Base-by-base conservation (phyloP, 768 basidiomycete genomes). In the Termitomyces sp. region DNA sequence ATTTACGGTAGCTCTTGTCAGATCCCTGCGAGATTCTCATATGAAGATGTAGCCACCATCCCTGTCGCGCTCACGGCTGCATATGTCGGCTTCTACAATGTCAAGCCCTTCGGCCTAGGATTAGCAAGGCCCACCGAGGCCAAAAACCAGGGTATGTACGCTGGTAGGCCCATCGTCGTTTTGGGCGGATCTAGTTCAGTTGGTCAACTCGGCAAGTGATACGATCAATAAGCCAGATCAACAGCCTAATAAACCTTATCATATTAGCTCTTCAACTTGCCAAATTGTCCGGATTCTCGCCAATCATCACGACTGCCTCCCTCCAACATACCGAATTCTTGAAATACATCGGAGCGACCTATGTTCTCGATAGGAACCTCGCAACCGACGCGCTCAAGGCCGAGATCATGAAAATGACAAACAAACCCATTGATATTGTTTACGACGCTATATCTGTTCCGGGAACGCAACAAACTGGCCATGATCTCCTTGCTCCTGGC, bases 241-340 rank as follows among this genome's bases (percentile, higher is more conserved):
- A 28, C 12, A 52, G n/a, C 13, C 10, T 43, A 13, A 36, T 43
- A 13, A 36, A 2, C 5, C 6, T 13, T 12, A 36, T 36, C 12
- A 7, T 2, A 33, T 5, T 58, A 78, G 77, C 61, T 18, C 70
- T 79, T 44, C 77, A 78, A 63, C 60, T 78, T 0, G 72, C 75
- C 4, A 75, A 72, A 61, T 68, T 75, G 59, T 74, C 75, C 13
- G 77, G 77, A 43, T 78, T 77, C 61, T 73, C 69, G 13, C 71
- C 71, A 0, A 74, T 79, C 43, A 71, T 77, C 44, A 70, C 75
- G 14, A 79, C 78, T 0, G 72, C 78, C 6, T 77, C 78, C 2
- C 54, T 62, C 18, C 68, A 70, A 48, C 75, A 78, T 58, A 56
- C 67, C 0, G 68, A 61, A 10, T 67, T 69, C 33, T 67, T 77